Percentiles rank a stretch among this genome's conserved stretches.
These are phyloP conservation scores for Corylus avellana DNA, from an alignment of 306 rosid genomes.

Conservation along the genomic window DNA sequence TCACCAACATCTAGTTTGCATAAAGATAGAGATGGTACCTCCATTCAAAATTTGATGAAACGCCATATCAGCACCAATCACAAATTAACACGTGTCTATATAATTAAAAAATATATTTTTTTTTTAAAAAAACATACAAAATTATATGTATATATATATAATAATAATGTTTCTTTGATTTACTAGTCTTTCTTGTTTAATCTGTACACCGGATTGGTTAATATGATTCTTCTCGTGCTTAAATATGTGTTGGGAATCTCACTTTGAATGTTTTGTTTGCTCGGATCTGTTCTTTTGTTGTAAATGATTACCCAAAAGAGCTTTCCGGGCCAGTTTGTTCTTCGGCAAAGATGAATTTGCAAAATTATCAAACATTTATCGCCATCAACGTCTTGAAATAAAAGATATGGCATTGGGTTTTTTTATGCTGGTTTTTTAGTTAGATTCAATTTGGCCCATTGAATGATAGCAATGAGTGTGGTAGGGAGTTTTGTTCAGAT, in stretches of 20 bases:
- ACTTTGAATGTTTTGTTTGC: neutral
- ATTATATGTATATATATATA: too few relatives aligned
- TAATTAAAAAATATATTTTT: too few relatives aligned
- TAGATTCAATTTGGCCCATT: neutral
- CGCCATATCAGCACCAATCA: too few relatives aligned
- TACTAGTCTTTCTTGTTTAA: neutral
- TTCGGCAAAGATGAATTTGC: neutral
- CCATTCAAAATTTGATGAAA: too few relatives aligned
- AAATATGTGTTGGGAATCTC: neutral
- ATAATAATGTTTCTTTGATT: neutral
- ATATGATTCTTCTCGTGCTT: neutral
- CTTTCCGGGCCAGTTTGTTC: neutral
- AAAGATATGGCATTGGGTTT: neutral
- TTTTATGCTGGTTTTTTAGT: neutral
- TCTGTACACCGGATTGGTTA: neutral
- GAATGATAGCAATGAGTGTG: neutral
- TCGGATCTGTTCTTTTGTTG: neutral
- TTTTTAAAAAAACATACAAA: too few relatives aligned
- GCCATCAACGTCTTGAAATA: neutral
- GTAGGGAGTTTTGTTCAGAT: neutral
- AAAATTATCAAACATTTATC: neutral
- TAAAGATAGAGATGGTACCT: too few relatives aligned
- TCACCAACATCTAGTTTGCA: too few relatives aligned
- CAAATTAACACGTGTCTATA: too few relatives aligned
- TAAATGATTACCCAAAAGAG: neutral